phyloP scores from a whole-genome alignment of 129 eudicot species.

The Dittrichia graveolens region DNA sequence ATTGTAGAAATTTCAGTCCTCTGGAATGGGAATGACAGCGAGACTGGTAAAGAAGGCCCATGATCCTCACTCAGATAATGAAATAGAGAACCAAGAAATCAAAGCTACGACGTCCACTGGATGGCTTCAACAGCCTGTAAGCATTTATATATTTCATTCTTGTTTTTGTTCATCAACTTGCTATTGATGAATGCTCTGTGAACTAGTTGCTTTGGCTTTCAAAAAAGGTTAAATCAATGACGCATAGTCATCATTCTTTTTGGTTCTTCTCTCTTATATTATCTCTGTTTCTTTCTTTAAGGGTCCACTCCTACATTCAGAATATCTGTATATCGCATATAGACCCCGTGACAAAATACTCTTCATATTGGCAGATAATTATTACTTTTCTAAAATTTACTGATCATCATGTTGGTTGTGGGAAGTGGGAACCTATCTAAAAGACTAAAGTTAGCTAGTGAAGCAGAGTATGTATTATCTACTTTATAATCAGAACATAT shows the following conservation, averaged over 20 bases:
- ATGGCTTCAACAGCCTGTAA: slow-evolving; percentile 69
- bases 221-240: neutral
- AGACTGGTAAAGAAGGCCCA: slow-evolving; percentile 42
- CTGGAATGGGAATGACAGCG: slow-evolving; percentile 48
- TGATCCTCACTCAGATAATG: slow-evolving; percentile 40
- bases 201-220: neutral
- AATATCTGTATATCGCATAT: neutral
- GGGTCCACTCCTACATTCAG: no score
- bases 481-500: slow-evolving; percentile 4
- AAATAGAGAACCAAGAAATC: slow-evolving; percentile 38
- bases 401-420: neutral
- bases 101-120: slow-evolving; percentile 37
- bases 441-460: slow-evolving; percentile 9
- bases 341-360: slow-evolving; percentile 1
- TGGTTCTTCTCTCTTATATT: no score
- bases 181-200: neutral
- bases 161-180: slow-evolving; percentile 23
- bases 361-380: slow-evolving; percentile 3
- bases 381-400: neutral
- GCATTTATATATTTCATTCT: slow-evolving; percentile 32
- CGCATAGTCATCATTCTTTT: neutral
- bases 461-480: slow-evolving; percentile 7
- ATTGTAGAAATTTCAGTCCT: slow-evolving; percentile 61
- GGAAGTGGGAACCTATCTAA: neutral
- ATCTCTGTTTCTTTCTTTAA: no score